Evolutionary conservation across 1,284 basidiomycete genomes (phyloP).

Genomic region (Testicularia cyperi): DNA sequence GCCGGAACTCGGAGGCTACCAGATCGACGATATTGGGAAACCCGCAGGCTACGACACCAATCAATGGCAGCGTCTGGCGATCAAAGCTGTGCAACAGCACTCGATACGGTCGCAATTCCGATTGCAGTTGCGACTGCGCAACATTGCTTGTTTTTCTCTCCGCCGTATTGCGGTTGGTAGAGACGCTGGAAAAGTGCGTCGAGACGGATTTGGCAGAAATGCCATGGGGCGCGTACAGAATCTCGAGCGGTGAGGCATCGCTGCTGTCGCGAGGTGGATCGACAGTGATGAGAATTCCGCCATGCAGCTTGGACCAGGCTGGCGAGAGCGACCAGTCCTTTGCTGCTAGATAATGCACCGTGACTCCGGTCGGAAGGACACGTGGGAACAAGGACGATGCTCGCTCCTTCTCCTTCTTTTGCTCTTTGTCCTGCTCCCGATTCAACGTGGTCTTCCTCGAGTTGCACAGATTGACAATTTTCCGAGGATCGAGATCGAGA

Average conservation of each 20-base stretch:
- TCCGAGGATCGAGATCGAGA: background rate
- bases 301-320: conserved; percentile 25
- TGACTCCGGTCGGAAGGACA: conserved; percentile 3
- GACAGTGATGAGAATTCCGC: conserved; percentile 16
- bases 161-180: background rate
- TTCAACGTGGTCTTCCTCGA: too few species aligned
- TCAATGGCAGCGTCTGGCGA: conserved; percentile 22
- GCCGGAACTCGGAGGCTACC: conserved; percentile 8
- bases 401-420: too few species aligned
- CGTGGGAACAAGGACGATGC: conserved; percentile 1
- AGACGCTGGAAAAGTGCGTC: background rate
- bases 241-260: background rate
- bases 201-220: conserved; percentile 20
- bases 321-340: conserved; percentile 22
- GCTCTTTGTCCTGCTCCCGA: too few species aligned
- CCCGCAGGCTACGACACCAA: conserved; percentile 22
- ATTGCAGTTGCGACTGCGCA: too few species aligned
- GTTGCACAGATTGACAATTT: conserved; percentile 11
- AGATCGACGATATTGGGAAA: conserved; percentile 23
- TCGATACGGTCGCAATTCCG: too few species aligned
- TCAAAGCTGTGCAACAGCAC: conserved; percentile 36
- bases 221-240: conserved; percentile 34
- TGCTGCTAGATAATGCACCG: conserved; percentile 14
- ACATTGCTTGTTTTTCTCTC: too few species aligned
- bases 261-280: too few species aligned